phyloP scores from a whole-genome alignment of 192 early-diverging fungal species.

The Endogone sp. region DNA sequence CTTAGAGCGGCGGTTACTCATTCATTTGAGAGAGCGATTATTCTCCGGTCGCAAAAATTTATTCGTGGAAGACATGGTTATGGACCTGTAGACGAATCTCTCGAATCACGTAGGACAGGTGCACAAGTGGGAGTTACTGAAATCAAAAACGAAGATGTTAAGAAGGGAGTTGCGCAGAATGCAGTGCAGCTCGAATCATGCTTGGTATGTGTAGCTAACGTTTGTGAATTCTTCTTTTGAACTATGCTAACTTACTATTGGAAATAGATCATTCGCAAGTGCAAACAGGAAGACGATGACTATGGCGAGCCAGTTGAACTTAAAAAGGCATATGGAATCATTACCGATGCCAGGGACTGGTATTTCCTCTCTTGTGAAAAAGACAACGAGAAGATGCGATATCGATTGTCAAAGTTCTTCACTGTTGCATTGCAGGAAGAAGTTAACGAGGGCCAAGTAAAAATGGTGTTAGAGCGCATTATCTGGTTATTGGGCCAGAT shows the following conservation, averaged over 20 bases:
- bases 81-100: background rate
- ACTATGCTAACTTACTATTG: background rate
- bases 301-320: too few relatives aligned
- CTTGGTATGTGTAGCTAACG: background rate
- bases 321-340: background rate
- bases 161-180: background rate
- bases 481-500: background rate
- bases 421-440: background rate
- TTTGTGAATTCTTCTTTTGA: background rate
- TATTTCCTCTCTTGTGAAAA: background rate
- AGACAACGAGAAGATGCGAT: background rate
- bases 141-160: background rate
- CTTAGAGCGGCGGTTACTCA: background rate
- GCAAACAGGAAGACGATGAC: background rate
- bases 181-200: background rate
- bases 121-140: background rate
- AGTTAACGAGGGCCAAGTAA: background rate
- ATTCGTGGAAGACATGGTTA: background rate
- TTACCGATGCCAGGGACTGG: background rate
- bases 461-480: background rate
- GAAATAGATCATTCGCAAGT: background rate
- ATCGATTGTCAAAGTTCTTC: background rate
- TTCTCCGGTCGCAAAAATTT: background rate
- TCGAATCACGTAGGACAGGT: background rate
- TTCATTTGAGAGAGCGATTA: background rate